Percentiles rank a stretch among this genome's conserved stretches.
These are phyloP conservation scores for Acer campestre DNA, from an alignment of 345 rosid genomes.

Conservation along the genomic window DNA sequence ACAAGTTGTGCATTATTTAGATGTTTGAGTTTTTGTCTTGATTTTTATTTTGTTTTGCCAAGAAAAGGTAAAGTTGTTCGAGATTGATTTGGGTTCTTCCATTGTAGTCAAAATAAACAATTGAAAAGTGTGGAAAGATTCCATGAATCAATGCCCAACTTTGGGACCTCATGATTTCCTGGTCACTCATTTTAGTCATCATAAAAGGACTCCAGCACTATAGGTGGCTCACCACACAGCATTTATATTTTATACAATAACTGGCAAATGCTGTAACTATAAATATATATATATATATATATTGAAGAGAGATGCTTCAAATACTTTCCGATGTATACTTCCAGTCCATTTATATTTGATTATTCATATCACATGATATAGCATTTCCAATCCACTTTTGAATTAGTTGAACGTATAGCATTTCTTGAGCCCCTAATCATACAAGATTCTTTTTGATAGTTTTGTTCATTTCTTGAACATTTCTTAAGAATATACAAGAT, in stretches of 20 bases:
- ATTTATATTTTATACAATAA: neutral
- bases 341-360: too few species aligned
- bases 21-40: neutral
- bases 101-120: neutral
- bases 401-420: too few species aligned
- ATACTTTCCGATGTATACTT: too few species aligned
- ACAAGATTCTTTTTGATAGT: too few species aligned
- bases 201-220: neutral
- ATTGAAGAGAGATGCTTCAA: too few species aligned
- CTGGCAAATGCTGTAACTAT: neutral
- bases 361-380: too few species aligned
- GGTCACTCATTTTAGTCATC: neutral
- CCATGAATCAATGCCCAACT: neutral
- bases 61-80: neutral
- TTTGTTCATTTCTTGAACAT: too few species aligned
- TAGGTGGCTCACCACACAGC: neutral
- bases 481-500: too few species aligned
- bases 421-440: too few species aligned
- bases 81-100: constrained; percentile 4
- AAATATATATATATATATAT: too few species aligned
- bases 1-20: neutral
- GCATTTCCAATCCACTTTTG: too few species aligned
- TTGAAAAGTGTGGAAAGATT: neutral
- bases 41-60: too few species aligned
- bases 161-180: neutral